Conservation (phyloP, 108 stramenopile genomes). For the Nitzschia sp. region DNA sequence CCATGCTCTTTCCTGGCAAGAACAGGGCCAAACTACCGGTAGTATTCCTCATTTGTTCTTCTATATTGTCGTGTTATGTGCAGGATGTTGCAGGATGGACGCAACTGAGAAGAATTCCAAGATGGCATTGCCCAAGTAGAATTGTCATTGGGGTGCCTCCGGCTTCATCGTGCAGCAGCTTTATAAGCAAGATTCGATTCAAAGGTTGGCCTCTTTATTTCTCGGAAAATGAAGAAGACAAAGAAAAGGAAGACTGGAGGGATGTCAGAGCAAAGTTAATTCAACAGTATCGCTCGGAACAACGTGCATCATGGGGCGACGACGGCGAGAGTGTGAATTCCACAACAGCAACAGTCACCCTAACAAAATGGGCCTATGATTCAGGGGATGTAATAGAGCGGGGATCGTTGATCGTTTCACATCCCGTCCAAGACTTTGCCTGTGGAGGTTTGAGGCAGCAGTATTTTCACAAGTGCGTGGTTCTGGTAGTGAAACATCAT, state of each 20-base stretch:
- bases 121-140: too few species aligned
- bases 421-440: conserved; percentile 73
- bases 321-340: background rate
- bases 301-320: background rate
- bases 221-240: background rate
- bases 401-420: conserved; percentile 80
- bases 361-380: conserved; percentile 80
- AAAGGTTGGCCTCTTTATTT: background rate
- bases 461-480: conserved; percentile 70
- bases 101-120: too few species aligned
- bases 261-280: background rate
- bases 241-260: conserved; percentile 1
- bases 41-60: too few species aligned
- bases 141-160: too few species aligned
- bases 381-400: conserved; percentile 73
- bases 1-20: too few species aligned
- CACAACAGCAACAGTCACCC: conserved; percentile 25
- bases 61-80: too few species aligned
- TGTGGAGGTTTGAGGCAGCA: conserved; percentile 78
- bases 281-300: background rate
- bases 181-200: too few species aligned
- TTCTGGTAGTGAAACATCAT: conserved; percentile 66
- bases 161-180: too few species aligned
- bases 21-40: too few species aligned
- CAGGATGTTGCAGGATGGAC: too few species aligned